phyloP scores from a whole-genome alignment of 345 rosid genomes.

The Populus davidiana region DNA sequence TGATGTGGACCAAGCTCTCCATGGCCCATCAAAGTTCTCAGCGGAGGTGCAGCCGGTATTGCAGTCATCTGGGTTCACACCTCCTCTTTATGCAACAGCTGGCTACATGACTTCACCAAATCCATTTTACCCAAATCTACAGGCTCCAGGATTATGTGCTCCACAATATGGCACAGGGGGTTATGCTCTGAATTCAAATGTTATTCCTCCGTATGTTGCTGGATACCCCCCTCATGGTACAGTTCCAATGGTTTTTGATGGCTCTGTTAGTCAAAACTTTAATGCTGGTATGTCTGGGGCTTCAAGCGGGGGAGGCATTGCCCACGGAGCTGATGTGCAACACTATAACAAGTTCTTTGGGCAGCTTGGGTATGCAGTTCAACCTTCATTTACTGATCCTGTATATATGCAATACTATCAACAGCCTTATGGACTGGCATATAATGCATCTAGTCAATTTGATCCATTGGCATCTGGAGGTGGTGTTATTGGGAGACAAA shows the following conservation, averaged over 20 bases:
- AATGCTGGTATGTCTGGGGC: slow-evolving; percentile 37
- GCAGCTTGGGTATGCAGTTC: slow-evolving; percentile 40
- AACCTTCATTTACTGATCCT: slow-evolving; percentile 63
- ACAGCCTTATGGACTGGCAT: slow-evolving; percentile 56
- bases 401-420: slow-evolving; percentile 68
- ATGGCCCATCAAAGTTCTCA: slow-evolving; percentile 44
- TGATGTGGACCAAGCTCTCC: slow-evolving; percentile 37
- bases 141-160: slow-evolving; percentile 60
- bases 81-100: slow-evolving; percentile 55
- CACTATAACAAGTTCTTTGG: slow-evolving; percentile 42
- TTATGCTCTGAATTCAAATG: slow-evolving; percentile 54
- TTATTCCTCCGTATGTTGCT: slow-evolving; percentile 59
- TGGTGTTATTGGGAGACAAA: slow-evolving; percentile 37
- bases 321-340: slow-evolving; percentile 46
- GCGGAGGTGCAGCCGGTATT: slow-evolving; percentile 54
- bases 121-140: slow-evolving; percentile 65
- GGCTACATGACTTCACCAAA: slow-evolving; percentile 69
- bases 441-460: slow-evolving; percentile 46
- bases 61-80: slow-evolving; percentile 62
- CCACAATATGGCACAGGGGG: slow-evolving; percentile 61
- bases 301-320: slow-evolving; percentile 36
- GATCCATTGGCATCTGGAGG: slow-evolving; percentile 32
- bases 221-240: slow-evolving; percentile 72
- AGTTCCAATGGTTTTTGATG: slow-evolving; percentile 57
- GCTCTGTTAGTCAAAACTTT: slow-evolving; percentile 43